These are phyloP conservation scores for Chaetomium olivaceum DNA, from an alignment of 2,329 filamentous ascomycete species.

Conservation along the genomic window DNA sequence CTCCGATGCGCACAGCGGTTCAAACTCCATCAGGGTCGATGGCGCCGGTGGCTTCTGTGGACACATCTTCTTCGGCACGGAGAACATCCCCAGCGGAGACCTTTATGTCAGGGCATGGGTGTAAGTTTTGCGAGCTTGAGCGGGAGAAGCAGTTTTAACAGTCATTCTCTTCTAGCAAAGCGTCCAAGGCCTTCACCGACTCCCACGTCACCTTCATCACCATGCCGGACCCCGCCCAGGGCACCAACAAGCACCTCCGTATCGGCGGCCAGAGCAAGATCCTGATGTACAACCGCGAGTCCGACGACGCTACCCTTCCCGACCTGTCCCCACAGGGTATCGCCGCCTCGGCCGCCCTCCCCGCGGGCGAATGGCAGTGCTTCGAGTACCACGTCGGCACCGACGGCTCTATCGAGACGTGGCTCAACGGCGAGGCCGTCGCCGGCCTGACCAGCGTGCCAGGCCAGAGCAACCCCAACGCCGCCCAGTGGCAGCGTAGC, in stretches of 20 bases:
- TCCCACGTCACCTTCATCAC: conserved; percentile 65
- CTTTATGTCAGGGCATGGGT: conserved; percentile 58
- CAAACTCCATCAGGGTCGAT: conserved; percentile 56
- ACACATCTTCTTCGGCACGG: conserved; percentile 63
- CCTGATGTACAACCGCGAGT: conserved; percentile 65
- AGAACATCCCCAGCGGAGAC: conserved; percentile 55
- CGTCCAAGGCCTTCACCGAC: conserved; percentile 56
- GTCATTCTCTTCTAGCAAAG: conserved; percentile 46
- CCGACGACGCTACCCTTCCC: conserved; percentile 62
- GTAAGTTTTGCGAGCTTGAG: conserved; percentile 46
- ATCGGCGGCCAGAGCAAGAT: conserved; percentile 63
- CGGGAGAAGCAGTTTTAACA: not conserved
- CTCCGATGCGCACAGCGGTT: conserved; percentile 56
- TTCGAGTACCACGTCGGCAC: conserved; percentile 62
- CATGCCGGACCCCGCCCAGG: conserved; percentile 60
- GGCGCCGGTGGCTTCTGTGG: conserved; percentile 57
- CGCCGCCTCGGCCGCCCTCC: conserved; percentile 53
- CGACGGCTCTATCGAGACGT: conserved; percentile 61
- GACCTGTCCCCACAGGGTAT: conserved; percentile 63
- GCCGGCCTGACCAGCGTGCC: conserved; percentile 52
- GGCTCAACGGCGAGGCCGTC: conserved; percentile 56
- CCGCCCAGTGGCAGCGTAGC: conserved; percentile 54
- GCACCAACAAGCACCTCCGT: conserved; percentile 59
- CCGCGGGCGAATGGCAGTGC: conserved; percentile 56
- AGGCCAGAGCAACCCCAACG: conserved; percentile 52